A percentile compares a stretch with the other conserved stretches of the same genome.
Conservation (phyloP, 148 eudicot genomes). For the Drosera capensis region DNA sequence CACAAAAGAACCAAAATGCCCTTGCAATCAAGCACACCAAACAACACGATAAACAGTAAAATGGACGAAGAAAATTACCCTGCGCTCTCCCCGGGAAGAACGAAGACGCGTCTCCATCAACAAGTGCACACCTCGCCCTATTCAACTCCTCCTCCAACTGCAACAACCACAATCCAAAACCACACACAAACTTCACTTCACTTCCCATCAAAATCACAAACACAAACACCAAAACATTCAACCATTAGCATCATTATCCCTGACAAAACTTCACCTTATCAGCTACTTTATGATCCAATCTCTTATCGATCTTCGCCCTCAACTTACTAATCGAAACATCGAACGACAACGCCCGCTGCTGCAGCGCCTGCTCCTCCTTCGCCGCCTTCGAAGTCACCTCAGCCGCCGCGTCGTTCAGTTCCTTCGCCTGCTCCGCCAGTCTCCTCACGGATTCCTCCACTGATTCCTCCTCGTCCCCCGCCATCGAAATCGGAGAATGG, state of each 20-base stretch:
- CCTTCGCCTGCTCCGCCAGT: slow-evolving; percentile 56
- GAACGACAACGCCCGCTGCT: slow-evolving; percentile 45
- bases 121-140: slow-evolving; percentile 53
- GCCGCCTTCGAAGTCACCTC: slow-evolving; percentile 40
- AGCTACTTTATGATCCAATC: slow-evolving; percentile 37
- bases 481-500: too few relatives aligned
- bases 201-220: too few relatives aligned
- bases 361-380: slow-evolving; percentile 54
- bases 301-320: slow-evolving; percentile 20
- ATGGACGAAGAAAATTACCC: slow-evolving; percentile 19
- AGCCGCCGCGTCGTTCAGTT: slow-evolving; percentile 70
- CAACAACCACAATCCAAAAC: too few relatives aligned
- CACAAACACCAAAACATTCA: too few relatives aligned
- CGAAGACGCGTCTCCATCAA: slow-evolving; percentile 86
- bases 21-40: background rate
- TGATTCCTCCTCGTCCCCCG: slow-evolving; percentile 3
- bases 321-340: slow-evolving; percentile 39
- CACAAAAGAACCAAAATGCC: too few relatives aligned
- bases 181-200: too few relatives aligned
- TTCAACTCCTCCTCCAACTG: slow-evolving; percentile 74
- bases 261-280: too few relatives aligned
- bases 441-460: slow-evolving; percentile 36
- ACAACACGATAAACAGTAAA: background rate
- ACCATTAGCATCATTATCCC: background rate
- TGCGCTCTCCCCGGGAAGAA: slow-evolving; percentile 73